These are phyloP conservation scores for Arthrinium puccinioides DNA, from an alignment of 2,329 filamentous ascomycete species.

Conservation along the genomic window DNA sequence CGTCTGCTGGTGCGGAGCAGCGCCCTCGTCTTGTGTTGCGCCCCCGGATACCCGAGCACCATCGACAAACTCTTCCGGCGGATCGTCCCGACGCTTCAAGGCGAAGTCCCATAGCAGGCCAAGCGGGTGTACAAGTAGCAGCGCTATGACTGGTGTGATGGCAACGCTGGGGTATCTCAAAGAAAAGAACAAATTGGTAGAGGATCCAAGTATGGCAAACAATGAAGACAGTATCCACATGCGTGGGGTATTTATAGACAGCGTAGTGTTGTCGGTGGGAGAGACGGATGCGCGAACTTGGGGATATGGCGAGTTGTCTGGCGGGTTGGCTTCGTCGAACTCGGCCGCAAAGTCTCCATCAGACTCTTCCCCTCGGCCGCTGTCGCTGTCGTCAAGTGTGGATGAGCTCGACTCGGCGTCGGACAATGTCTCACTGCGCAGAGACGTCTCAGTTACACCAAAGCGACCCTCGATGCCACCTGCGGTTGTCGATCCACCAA, in stretches of 20 bases:
- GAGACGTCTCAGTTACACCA: conserved; percentile 39
- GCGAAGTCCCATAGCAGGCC: conserved; percentile 71
- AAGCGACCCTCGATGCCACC: conserved; percentile 48
- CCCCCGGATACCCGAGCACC: conserved; percentile 30
- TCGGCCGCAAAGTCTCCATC: conserved; percentile 25
- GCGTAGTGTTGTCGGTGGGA: conserved; percentile 63
- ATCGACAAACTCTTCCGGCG: conserved; percentile 47
- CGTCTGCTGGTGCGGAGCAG: conserved; percentile 11
- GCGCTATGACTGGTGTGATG: conserved; percentile 81
- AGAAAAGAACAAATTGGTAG: conserved; percentile 83
- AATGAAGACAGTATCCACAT: conserved; percentile 80
- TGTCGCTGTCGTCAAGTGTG: conserved; percentile 9
- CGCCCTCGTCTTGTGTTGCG: conserved; percentile 5
- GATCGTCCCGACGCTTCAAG: conserved; percentile 53
- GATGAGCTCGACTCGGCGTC: conserved; percentile 29
- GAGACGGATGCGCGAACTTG: conserved; percentile 76
- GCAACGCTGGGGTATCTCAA: conserved; percentile 85
- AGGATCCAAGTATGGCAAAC: conserved; percentile 74
- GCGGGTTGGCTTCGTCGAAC: conserved; percentile 40
- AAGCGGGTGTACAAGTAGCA: conserved; percentile 77
- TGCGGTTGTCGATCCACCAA: conserved; percentile 43
- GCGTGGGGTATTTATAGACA: conserved; percentile 82
- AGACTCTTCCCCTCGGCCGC: conserved; percentile 19
- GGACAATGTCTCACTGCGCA: conserved; percentile 37
- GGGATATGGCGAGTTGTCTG: conserved; percentile 68